Evolutionary conservation across 1,139 yeast species (phyloP), one percentile per base, ranked within the genome.

Genomic region (Scheffersomyces quercinus): DNA sequence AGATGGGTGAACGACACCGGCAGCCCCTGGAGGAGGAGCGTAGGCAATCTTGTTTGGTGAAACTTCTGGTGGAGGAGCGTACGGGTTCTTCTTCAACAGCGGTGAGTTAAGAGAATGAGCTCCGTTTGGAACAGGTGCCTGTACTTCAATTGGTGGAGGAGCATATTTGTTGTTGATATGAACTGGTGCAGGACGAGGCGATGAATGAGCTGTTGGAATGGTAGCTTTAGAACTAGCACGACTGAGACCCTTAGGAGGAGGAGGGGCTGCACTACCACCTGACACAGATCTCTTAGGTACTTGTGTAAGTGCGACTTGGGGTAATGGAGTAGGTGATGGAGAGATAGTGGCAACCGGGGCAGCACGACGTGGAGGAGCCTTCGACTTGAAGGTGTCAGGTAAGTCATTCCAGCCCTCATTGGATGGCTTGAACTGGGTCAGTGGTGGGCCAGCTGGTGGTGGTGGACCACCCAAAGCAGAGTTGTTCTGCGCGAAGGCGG

Each of bases 361-460:
- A 43, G 81, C 75, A 53, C 85, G 77, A 30, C 80, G 75, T 11
- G 81, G 67, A 29, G 75, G 68, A 16, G 79, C 69, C 55, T 68
- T 60, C 38, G 65, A 61, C 72, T 73, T 81, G 62, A 85, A 76
- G 26, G 80, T 73, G n/a, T 83, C 76, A 39, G 97, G 97, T 52
- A 91, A 73, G 64, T 91, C 97, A 59, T 91, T 91, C 97, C 97
- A 91, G 3, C 97, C 97, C 39, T 87, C 93, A 37, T 83, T 83
- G 37, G 85, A 85, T 56, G 60, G 62, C 43, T 76, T 79, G 54
- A 74, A 79, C 38, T 73, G 67, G 9, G 70, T 57, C 42, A 61
- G 64, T 31, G 77, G 62, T 33, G 79, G 75, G 3, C 60, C 56
- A 7, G 67, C 59, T 20, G 72, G 67, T 26, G 67, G 65, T 26